Base-by-base conservation (phyloP, 495 filamentous ascomycete species). In the Tuber umbilicatum region DNA sequence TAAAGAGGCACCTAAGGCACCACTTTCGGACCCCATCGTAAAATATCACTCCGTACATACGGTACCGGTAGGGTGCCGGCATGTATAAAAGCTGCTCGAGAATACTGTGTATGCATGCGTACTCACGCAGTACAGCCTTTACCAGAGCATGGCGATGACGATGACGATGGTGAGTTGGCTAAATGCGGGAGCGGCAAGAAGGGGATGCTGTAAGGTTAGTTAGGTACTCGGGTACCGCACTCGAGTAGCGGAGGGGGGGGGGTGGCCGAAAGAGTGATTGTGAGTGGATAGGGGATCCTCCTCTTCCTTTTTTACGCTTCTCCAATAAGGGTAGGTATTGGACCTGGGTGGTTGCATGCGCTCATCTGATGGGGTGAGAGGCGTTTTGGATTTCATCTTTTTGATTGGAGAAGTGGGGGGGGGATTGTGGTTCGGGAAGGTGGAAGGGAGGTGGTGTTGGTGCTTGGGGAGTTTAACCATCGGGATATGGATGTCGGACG, bases 341-440 rank as follows among this genome's bases (percentile, higher is more conserved):
- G 55, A 31, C 55, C 55, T 27, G n/a, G 55, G 3, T 31, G 27
- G 12, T 17, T 64, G 55, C 55, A 64, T 64, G 10, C 17, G 27
- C 55, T 35, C 55, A 64, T 64, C 55, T 64, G 55, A 27, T 64
- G 55, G 50, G 55, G 47, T n/a, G 47, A 50, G 21, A n/a, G 50
- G 50, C n/a, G 50, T 60, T 60, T 60, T 60, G 50, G n/a, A n/a
- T 14, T 60, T 60, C 31, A 31, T 31, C 31, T n/a, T 23, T 50
- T 47, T 55, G n/a, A 14, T 60, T 60, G 50, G 50, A 14, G 23
- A n/a, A 14, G 50, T 60, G 50, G 50, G 45, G 45, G 43, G 43
- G 21, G 45, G 7, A 21, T 19, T 5, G 45, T 50, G 45, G 45
- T 50, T 55, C 27, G 47, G 47, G 50, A 12, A 17, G 23, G 27